Evolutionary conservation across 208 protist genomes (phyloP), one percentile per base, ranked within the genome.

Genomic region (Crithidia mellificae): DNA sequence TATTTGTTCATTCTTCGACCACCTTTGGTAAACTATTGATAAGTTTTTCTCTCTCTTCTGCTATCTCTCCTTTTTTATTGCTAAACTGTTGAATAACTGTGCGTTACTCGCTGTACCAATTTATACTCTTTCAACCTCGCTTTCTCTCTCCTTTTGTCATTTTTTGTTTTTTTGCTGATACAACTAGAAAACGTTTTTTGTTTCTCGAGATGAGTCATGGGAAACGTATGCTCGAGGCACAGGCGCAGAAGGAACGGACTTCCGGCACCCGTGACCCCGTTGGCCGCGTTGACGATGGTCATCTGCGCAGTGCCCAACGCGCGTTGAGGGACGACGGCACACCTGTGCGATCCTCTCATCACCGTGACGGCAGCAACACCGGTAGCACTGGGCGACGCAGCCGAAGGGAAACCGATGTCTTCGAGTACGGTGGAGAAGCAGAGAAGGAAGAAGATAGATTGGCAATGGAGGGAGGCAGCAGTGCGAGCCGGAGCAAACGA

Each of bases 181-280:
- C 34, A 38, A 38, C 34, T 38, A n/a, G n/a, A n/a, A n/a, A n/a
- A n/a, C 34, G 7, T 11, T 38, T 11, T 38, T 38, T 38, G 7
- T 44, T 43, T n/a, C 17, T 15, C 12, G n/a, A 19, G 4, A 85
- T 85, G 80, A 82, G 72, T 41, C 72, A 76, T 71, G 62, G 76
- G 6, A 68, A 54, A n/a, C 71, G 77, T 12, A 85, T 85, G 80
- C 76, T 85, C n/a, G 76, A 82, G 67, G 80, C 80, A 27, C 75
- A 85, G 61, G 68, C 36, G 58, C 69, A 74, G 76, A 72, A 70
- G 41, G 76, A 68, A 49, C 63, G 63, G 11, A 52, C 58, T 47
- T 73, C 67, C 51, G 53, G 49, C 41, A 72, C 49, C 6, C 22
- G 32, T 17, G 58, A 69, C 20, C 50, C 49, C 19, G 38, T 56